Evolutionary conservation across 768 basidiomycete genomes (phyloP).

Genomic region (Lactarius sp.): DNA sequence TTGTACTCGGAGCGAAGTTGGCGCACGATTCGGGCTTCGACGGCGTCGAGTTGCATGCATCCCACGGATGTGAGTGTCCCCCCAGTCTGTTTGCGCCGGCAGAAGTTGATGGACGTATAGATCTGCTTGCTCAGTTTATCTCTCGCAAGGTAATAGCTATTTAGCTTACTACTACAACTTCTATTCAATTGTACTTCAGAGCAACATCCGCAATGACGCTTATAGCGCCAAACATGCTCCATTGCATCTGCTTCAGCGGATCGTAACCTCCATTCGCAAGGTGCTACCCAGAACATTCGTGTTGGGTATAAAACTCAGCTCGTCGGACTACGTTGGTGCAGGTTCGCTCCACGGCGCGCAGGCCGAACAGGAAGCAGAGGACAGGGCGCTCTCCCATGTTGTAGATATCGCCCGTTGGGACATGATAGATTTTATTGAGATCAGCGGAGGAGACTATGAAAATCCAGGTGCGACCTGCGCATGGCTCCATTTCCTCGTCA

Average conservation of each 20-base stretch:
- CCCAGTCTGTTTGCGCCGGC: not conserved
- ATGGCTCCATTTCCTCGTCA: not conserved
- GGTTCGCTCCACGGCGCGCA: slow-evolving; percentile 25
- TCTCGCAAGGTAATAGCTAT: slow-evolving; percentile 52
- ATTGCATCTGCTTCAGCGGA: slow-evolving; percentile 53
- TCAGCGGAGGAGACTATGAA: slow-evolving; percentile 86
- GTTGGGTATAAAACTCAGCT: slow-evolving; percentile 76
- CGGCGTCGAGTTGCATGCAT: slow-evolving; percentile 79
- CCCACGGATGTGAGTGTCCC: slow-evolving; percentile 71
- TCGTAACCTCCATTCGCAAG: slow-evolving; percentile 52
- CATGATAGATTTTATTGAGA: slow-evolving; percentile 76
- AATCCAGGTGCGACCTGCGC: slow-evolving; percentile 49
- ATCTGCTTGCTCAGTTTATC: slow-evolving; percentile 75
- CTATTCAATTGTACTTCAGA: slow-evolving; percentile 30
- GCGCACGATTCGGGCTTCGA: slow-evolving; percentile 74
- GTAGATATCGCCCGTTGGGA: slow-evolving; percentile 57
- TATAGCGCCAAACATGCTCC: slow-evolving; percentile 47
- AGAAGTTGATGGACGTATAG: slow-evolving; percentile 35
- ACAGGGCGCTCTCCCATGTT: slow-evolving; percentile 56
- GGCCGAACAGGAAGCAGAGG: slow-evolving; percentile 33
- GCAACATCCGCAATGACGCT: slow-evolving; percentile 53
- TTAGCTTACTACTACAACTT: not conserved
- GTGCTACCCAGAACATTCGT: slow-evolving; percentile 55
- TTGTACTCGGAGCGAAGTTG: slow-evolving; percentile 60
- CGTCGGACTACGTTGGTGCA: slow-evolving; percentile 59